Evolutionary conservation across 1,139 yeast genomes (phyloP), one percentile per base, ranked within the genome.

Genomic region (Zygoascus sp.): DNA sequence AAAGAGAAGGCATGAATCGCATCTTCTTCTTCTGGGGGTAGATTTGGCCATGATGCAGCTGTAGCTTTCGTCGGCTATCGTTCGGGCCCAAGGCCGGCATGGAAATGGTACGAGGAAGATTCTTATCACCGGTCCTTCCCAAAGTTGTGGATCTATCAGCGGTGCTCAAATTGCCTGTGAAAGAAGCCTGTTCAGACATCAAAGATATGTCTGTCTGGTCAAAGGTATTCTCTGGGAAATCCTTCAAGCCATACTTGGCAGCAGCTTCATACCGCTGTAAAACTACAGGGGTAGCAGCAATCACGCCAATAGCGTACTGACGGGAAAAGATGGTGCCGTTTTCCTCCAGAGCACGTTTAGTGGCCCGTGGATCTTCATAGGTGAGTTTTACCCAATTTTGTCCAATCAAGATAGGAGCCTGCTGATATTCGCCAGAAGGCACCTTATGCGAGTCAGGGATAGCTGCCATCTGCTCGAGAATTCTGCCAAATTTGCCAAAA

Each of bases 361-460:
- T 96, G 10, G 90, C 76, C 3, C 81, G 72, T 3, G 86, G 79
- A 51, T 81, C 82, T 50, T 81, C 86, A 64, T 80, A 92, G 0
- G 97, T 89, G 46, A 92, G 65, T 60, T 88, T 86, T 20, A 89
- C 80, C 97, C 97, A 92, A 42, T 88, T 83, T 39, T 79, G 77
- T 0, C 97, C 97, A 10, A 92, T 77, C 62, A 81, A 84, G 13
- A 89, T 81, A 0, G 96, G 95, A 42, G 95, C 92, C 44, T 60
- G 45, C 7, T 44, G 45, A 51, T 45, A 53, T 28, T 44, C 38
- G 17, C 52, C 40, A 20, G 55, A 35, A 2, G 39, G 27, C 2
- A 35, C 39, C 32, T 36, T 48, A 30, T 20, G 51, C 25, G 46
- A 51, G 21, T 32, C 35, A 21, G 43, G 35, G 32, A 40, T 15